These are phyloP conservation scores for Fistulina hepatica DNA, from an alignment of 1,284 basidiomycete species.

Conservation along the genomic window DNA sequence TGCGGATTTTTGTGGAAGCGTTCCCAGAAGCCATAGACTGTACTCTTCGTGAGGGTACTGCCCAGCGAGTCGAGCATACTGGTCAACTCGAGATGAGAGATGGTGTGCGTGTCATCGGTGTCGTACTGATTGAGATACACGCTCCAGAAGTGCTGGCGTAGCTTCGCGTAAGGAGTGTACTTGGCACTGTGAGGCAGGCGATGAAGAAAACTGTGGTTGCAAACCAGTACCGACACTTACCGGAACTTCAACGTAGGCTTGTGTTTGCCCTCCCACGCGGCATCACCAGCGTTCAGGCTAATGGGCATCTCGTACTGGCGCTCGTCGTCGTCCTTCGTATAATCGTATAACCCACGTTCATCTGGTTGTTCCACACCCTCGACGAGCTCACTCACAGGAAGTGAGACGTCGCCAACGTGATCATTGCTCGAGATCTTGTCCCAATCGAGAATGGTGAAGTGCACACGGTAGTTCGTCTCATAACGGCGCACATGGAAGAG, in stretches of 20 bases:
- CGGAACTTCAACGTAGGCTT: constrained; percentile 49
- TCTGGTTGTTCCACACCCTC: constrained; percentile 67
- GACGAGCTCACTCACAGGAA: constrained; percentile 51
- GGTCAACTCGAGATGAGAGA: constrained; percentile 82
- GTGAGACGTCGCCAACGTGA: constrained; percentile 59
- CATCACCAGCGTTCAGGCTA: constrained; percentile 30
- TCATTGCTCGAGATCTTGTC: constrained; percentile 89
- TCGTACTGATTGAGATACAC: constrained; percentile 90
- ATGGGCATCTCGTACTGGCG: constrained; percentile 62
- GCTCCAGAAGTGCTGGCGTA: constrained; percentile 87
- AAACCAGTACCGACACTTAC: constrained; percentile 29
- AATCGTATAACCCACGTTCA: constrained; percentile 51
- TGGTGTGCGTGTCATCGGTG: constrained; percentile 67
- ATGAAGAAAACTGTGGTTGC: constrained; percentile 11
- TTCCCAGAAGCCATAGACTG: constrained; percentile 74
- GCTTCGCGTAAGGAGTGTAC: constrained; percentile 89
- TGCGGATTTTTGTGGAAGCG: constrained; percentile 57
- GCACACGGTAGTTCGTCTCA: constrained; percentile 33
- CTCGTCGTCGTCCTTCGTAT: constrained; percentile 38
- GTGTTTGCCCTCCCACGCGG: constrained; percentile 54
- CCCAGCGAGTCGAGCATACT: constrained; percentile 98
- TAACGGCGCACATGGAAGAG: constrained; percentile 90
- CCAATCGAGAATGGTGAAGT: constrained; percentile 75
- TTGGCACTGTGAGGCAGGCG: constrained; percentile 50
- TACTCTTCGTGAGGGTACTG: constrained; percentile 77